Base-by-base conservation (phyloP, 1,284 basidiomycete genomes). In the Apiotrichum gamsii region DNA sequence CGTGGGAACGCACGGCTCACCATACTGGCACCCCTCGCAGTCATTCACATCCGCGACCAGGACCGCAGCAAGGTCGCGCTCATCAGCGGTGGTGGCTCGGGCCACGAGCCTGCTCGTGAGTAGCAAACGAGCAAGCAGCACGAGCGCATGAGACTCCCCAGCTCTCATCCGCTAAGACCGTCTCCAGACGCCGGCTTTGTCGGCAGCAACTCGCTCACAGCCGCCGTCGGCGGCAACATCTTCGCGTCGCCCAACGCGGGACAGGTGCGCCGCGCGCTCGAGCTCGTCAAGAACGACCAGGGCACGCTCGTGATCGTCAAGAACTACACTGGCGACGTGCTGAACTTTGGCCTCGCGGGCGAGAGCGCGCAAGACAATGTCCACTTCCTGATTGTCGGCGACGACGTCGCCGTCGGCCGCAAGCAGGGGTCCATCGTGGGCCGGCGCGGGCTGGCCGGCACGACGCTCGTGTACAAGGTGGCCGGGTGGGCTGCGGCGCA, bases 261-360 rank as follows among this genome's bases (percentile, higher is more conserved):
- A 39, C 90, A 94, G 72, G 85, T 94, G 45, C 77, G 81, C 39
- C 77, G 82, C 19, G 89, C 80, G 8, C 84, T 94, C 49, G 82
- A 90, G 51, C 76, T 90, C 32, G 80, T 88, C 3, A 80, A 82
- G 58, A 85, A 83, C 54, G 79, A 85, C 39, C 82, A 82, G 65
- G 90, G 89, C 16, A 85, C 83, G 2, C 72, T 90, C 34, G 85
- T 90, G 52, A 81, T 91, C 54, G 87, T 91, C 56, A 93, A 89
- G 86, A 88, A 73, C 35, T 73, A 70, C 65, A 91, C 89, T 0
- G 88, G 89, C 23, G 90, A 95, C 62, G 82, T 93, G 14, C 79
- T 96, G 41, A 90, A 93, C 67, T 95, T 96, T 62, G 90, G 91
- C 35, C 78, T 96, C 8, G 90, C 90, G 4, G 88, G 84, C 56